Percentiles rank a stretch among this genome's conserved stretches.
Evolutionary conservation across 1,284 basidiomycete species (phyloP).

Genomic region (Mycena sp.): DNA sequence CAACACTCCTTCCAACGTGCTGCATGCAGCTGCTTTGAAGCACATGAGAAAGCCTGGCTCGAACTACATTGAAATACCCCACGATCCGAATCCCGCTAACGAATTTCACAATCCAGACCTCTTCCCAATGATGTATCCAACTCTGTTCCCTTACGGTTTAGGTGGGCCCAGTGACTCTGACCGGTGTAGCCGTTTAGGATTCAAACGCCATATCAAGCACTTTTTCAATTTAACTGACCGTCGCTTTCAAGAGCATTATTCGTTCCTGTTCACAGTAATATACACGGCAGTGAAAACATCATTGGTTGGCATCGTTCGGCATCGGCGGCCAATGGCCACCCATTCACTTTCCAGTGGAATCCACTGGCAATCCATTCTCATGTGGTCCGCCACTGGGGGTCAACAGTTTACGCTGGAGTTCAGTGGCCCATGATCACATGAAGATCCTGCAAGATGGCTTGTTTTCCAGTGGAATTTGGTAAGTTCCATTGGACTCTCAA

Average conservation of each 20-base stretch:
- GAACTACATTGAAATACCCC: constrained; percentile 40
- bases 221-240: constrained; percentile 41
- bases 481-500: neutral
- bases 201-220: constrained; percentile 42
- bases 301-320: too few species aligned
- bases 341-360: too few species aligned
- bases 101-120: constrained; percentile 43
- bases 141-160: constrained; percentile 49
- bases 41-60: constrained; percentile 42
- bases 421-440: neutral
- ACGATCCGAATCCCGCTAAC: constrained; percentile 39
- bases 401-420: too few species aligned
- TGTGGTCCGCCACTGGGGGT: too few species aligned
- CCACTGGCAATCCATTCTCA: too few species aligned
- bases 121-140: constrained; percentile 46
- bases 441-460: neutral
- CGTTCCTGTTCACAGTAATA: constrained; percentile 43
- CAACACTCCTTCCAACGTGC: constrained; percentile 34
- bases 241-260: constrained; percentile 47
- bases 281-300: too few species aligned
- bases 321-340: too few species aligned
- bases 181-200: constrained; percentile 26
- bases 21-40: constrained; percentile 42
- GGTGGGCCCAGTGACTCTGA: constrained; percentile 45
- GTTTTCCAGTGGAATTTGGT: neutral